Conservation (phyloP, 2,329 filamentous ascomycete genomes). For the Didymella pomorum region DNA sequence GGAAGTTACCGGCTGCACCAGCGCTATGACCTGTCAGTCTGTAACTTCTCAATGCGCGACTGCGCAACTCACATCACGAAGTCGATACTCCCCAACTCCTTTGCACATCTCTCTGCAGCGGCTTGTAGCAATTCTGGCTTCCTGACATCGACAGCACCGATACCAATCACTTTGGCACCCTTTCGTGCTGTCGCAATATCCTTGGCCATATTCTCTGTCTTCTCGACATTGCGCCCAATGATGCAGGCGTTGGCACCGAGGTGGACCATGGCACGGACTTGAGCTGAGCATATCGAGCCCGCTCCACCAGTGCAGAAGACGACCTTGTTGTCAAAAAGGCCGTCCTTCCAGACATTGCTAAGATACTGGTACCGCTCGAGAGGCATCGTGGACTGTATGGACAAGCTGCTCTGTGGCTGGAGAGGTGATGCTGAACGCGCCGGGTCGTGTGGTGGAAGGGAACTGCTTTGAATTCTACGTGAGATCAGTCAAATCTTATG, state of each 20-base stretch:
- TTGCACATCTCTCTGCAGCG: conserved; percentile 80
- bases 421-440: neutral
- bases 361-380: conserved; percentile 77
- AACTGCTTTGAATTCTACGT: no score
- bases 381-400: conserved; percentile 63
- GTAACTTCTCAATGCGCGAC: neutral
- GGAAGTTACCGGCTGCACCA: conserved; percentile 94
- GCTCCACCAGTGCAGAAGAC: conserved; percentile 95
- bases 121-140: conserved; percentile 70
- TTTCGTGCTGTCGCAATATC: conserved; percentile 81
- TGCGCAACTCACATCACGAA: conserved; percentile 77
- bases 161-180: conserved; percentile 85
- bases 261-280: conserved; percentile 88
- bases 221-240: conserved; percentile 85
- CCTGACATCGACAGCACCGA: conserved; percentile 76
- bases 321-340: conserved; percentile 88
- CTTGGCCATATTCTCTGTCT: conserved; percentile 81
- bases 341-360: conserved; percentile 84
- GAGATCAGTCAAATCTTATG: conserved; percentile 3
- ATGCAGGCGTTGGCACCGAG: conserved; percentile 95
- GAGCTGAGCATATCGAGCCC: conserved; percentile 91
- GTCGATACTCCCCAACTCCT: conserved; percentile 87
- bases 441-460: neutral
- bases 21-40: conserved; percentile 64
- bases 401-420: neutral